Conservation (phyloP, 208 protist species). For the Leishmania tropica region DNA sequence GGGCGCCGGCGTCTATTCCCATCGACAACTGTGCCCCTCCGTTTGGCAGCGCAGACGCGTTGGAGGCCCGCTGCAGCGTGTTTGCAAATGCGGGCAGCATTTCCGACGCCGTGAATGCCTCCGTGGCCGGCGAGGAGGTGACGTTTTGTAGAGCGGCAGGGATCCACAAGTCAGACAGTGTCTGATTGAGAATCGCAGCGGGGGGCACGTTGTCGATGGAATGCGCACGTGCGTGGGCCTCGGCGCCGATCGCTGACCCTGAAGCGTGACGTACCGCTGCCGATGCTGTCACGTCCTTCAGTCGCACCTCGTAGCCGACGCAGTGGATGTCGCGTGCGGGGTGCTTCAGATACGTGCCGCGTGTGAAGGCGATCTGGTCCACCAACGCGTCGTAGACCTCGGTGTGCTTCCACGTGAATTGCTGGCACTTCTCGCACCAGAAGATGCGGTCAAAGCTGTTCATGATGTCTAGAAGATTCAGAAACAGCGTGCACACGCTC, state of each 20-base stretch:
- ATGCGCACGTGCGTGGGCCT: neutral
- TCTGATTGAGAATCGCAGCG: neutral
- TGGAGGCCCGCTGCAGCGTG: neutral
- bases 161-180: neutral
- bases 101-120: neutral
- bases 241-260: neutral
- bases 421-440: slow-evolving; percentile 76
- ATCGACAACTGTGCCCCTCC: neutral
- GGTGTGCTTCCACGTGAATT: slow-evolving; percentile 80
- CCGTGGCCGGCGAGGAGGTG: neutral
- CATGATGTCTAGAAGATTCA: slow-evolving; percentile 82
- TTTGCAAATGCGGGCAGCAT: neutral
- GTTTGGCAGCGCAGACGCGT: neutral
- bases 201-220: neutral
- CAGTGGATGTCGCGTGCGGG: slow-evolving; percentile 71
- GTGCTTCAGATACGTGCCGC: slow-evolving; percentile 56
- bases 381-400: slow-evolving; percentile 77
- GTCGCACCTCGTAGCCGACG: slow-evolving; percentile 52
- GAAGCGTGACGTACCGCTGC: neutral
- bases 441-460: slow-evolving; percentile 79
- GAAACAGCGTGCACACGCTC: slow-evolving; percentile 58
- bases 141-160: neutral
- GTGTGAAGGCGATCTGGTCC: slow-evolving; percentile 70
- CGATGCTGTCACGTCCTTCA: slow-evolving; percentile 25
- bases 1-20: neutral